Base-by-base conservation (phyloP, 331 rosid species). In the Cucumis variabilis region DNA sequence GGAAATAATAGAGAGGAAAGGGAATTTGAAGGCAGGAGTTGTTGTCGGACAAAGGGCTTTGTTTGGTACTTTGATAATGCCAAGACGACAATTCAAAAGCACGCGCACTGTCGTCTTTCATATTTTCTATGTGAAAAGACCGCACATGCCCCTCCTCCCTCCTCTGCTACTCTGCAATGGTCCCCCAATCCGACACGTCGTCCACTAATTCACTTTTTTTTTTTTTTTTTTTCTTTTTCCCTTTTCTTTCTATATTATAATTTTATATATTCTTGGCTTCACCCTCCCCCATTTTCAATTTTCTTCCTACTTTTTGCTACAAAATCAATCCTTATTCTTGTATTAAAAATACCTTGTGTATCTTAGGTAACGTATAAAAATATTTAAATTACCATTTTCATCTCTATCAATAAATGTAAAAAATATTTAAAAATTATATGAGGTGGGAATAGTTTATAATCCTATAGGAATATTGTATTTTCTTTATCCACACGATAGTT, bases 111-210 rank as follows among this genome's bases (percentile, higher is more conserved):
- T 30, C 85, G 85, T 30, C 85, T 50, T 55, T 58, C 0, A 77
- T n/a, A 11, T 27, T 60, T 75, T 81, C 27, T 19, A 8, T 81
- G 53, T 58, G 71, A 60, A 82, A 82, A 60, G 71, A 55, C 85
- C n/a, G 3, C 53, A 53, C 53, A 30, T 33, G 71, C 85, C 85
- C 85, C 84, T 5, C 44, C 44, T 5, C 44, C 41, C 44, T 30
- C 85, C 85, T 80, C 85, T 53, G 19, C 55, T 55, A 6, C 3
- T n/a, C 24, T 78, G 84, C 46, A 50, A 30, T 48, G 83, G 68
- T 79, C 84, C 85, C 85, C 25, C 83, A 13, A 28, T 24, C 85
- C 85, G 85, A 82, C 85, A 82, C 85, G 85, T 82, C 85, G 85
- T 82, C 85, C 85, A 82, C 11, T 81, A 81, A 14, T 80, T n/a